Evolutionary conservation across 768 basidiomycete species (phyloP), one percentile per base, ranked within the genome.

Genomic region (Boletus vermiculosoides): DNA sequence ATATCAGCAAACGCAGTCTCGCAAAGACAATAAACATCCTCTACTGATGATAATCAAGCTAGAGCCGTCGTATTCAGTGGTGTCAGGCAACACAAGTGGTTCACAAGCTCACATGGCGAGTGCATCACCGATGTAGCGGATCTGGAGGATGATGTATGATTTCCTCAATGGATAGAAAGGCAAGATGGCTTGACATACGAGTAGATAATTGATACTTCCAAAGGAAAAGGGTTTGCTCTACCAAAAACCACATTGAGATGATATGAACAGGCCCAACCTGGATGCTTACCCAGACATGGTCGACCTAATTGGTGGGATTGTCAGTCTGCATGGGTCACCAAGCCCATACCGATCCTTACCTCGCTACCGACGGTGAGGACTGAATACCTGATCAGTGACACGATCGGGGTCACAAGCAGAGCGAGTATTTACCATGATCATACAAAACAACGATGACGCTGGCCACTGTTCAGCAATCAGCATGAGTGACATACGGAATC

Each of bases 61-160:
- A 31, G 9, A 40, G 3, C 0, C 6, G 1, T 33, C 23, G 10
- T 1, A 22, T 48, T 55, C 3, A 51, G 45, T 46, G 10, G 5
- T 15, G 8, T 46, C 25, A 16, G 1, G 6, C 44, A 30, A 52
- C 6, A 16, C 11, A 5, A 2, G 36, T 28, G 5, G 7, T 13
- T 23, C 6, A 30, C 13, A 20, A 16, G 49, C 66, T 58, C 30
- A 67, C 66, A 63, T 61, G 22, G 50, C 54, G 28, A 68, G 23
- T 3, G 34, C 53, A 34, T 68, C 53, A n/a, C 66, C 66, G 1
- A 68, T 50, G 16, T 66, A 67, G 9, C 66, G 66, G n/a, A 67
- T 66, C 66, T 68, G 28, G n/a, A 15, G 15, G 4, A 25, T 20
- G 22, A 10, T 6, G 16, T 31, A 3, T 20, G 13, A 42, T 31